phyloP scores from a whole-genome alignment of 441 rosid genomes.

The Syzygium syzygioides region DNA sequence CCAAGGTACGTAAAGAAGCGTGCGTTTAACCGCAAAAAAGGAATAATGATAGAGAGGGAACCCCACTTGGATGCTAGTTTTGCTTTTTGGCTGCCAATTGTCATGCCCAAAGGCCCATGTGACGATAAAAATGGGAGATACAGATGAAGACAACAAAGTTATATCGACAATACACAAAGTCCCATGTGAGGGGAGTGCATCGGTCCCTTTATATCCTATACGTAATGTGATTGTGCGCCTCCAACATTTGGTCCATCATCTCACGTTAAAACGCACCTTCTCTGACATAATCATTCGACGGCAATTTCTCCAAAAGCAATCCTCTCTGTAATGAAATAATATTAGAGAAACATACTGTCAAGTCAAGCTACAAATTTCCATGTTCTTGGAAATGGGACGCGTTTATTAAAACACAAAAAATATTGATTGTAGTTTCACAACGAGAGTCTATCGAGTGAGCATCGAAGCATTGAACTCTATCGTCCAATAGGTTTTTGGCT shows the following conservation, averaged over 20 bases:
- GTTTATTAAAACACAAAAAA: background rate
- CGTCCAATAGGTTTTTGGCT: background rate
- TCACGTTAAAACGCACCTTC: background rate
- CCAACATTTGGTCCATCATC: background rate
- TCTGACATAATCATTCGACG: background rate
- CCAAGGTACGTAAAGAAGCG: background rate
- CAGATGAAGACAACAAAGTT: background rate
- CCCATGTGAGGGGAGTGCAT: background rate
- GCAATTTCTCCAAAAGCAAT: background rate
- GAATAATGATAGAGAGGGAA: background rate
- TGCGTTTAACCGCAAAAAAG: background rate
- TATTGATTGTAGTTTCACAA: background rate
- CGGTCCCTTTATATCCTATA: background rate
- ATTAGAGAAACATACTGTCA: background rate
- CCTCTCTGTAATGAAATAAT: background rate
- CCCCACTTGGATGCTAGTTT: background rate
- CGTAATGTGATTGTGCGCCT: background rate
- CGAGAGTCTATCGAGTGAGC: background rate
- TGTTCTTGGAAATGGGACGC: background rate
- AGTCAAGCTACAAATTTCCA: background rate
- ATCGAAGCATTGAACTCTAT: background rate
- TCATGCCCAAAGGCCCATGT: background rate
- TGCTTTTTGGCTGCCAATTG: background rate
- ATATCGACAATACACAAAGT: background rate
- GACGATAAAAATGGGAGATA: background rate